Base-by-base conservation (phyloP, 352 stramenopile genomes). In the Halophytophthora polymorphica region DNA sequence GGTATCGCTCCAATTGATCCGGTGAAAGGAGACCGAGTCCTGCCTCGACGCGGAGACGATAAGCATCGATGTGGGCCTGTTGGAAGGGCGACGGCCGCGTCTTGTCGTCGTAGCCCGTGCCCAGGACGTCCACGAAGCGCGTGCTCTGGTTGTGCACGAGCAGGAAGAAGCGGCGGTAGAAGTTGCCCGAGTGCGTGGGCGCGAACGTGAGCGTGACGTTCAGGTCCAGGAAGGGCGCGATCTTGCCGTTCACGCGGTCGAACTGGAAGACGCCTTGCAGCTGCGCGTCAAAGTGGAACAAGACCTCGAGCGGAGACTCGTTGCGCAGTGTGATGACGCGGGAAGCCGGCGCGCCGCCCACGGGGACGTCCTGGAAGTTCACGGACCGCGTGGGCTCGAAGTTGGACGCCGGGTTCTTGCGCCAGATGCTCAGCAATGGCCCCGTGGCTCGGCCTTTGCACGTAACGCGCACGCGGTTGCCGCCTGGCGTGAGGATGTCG, bases 61-160 rank as follows among this genome's bases (percentile, higher is more conserved):
- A 92, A 1, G 85, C 85, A 40, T 96, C 79, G n/a, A 98, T 58
- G 50, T 98, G 93, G 10, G 86, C 83, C 38, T 96, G 84, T 39
- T 96, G 77, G 28, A 98, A 93, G 2, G 92, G 92, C 25, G 90
- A 92, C 8, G 93, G 91, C 2, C 93, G 76, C 21, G 88, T 75
- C 44, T 95, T 94, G 37, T 92, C 73, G 50, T 97, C 83, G 53
- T 87, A 97, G 19, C 71, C 89, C 6, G 88, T 98, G 11, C 85
- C 93, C 7, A 98, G 61, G 1, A 94, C 61, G 45, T 98, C 93
- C 12, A 98, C 64, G 50, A 82, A 96, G 8, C 84, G 63, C 8
- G 89, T 78, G 28, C 71, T 81, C 56, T 96, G 86, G 59, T 97
- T 86, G 31, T 96, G 75, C 6, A 96, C 22, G 2, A 97, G 43